Conservation (phyloP, 2,329 filamentous ascomycete genomes). For the Talaromyces amestolkiae region DNA sequence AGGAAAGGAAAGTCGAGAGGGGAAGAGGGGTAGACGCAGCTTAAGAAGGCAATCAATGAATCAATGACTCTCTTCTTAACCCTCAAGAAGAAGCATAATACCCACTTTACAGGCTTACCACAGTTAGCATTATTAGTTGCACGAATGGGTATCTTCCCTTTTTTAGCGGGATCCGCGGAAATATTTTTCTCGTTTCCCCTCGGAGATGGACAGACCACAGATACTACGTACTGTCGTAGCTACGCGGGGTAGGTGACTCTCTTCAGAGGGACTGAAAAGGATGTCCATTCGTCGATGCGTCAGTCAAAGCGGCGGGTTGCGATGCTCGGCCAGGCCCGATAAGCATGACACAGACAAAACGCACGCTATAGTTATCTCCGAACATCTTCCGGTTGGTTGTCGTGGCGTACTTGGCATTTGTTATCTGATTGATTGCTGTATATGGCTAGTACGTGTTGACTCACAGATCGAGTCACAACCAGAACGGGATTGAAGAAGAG, state of each 20-base stretch:
- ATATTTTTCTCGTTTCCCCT: not conserved
- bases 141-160: not conserved
- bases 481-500: not conserved
- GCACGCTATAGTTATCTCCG: not conserved
- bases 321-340: not conserved
- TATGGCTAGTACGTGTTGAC: not conserved
- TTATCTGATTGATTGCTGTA: not conserved
- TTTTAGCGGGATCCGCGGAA: not conserved
- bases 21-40: conserved; percentile 4
- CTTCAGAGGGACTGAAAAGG: not conserved
- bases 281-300: not conserved
- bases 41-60: not conserved
- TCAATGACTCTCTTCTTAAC: not conserved
- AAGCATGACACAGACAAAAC: not conserved
- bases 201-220: not conserved
- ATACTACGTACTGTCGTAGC: not conserved
- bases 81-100: conserved; percentile 1
- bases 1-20: not conserved
- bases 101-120: not conserved
- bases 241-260: not conserved
- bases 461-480: not conserved
- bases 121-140: not conserved
- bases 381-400: not conserved
- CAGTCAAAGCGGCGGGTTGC: not conserved
- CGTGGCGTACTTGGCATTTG: not conserved